These are phyloP conservation scores for Citrullus colocynthis DNA, from an alignment of 306 rosid species.

Conservation along the genomic window DNA sequence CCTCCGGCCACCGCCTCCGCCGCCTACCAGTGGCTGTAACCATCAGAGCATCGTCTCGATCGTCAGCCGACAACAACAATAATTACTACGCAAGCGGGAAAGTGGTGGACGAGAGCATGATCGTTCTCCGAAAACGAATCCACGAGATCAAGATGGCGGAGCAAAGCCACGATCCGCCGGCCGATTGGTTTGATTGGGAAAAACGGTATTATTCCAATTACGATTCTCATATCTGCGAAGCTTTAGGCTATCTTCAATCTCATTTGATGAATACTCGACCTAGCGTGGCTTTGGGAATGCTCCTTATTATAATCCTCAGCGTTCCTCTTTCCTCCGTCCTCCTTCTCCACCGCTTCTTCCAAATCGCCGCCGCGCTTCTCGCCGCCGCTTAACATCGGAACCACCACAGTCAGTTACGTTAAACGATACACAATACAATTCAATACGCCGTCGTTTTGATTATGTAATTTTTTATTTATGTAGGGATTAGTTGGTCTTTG, in stretches of 20 bases:
- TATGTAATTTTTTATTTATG: neutral
- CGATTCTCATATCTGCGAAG: conserved; percentile 12
- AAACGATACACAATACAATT: neutral
- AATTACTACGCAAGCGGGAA: neutral
- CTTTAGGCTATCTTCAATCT: conserved; percentile 16
- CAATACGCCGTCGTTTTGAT: neutral
- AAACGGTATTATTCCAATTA: conserved; percentile 12
- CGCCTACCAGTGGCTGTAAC: neutral
- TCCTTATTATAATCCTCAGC: conserved; percentile 9
- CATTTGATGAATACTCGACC: conserved; percentile 23
- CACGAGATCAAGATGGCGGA: conserved; percentile 19
- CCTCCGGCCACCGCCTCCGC: neutral
- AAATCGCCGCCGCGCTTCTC: conserved; percentile 7
- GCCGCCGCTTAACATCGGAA: neutral
- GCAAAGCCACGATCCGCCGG: conserved; percentile 18
- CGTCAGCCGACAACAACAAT: neutral
- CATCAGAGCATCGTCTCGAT: neutral
- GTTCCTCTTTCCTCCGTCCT: conserved; percentile 11
- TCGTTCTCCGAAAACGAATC: conserved; percentile 21
- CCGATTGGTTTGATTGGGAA: conserved; percentile 25
- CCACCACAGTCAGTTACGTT: neutral
- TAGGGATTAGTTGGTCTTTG: neutral
- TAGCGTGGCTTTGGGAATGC: conserved; percentile 14
- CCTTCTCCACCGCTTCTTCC: neutral
- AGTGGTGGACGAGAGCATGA: conserved; percentile 23